Evolutionary conservation across 2,329 filamentous ascomycete species (phyloP).

Genomic region (Fusarium sterilihyphosum): DNA sequence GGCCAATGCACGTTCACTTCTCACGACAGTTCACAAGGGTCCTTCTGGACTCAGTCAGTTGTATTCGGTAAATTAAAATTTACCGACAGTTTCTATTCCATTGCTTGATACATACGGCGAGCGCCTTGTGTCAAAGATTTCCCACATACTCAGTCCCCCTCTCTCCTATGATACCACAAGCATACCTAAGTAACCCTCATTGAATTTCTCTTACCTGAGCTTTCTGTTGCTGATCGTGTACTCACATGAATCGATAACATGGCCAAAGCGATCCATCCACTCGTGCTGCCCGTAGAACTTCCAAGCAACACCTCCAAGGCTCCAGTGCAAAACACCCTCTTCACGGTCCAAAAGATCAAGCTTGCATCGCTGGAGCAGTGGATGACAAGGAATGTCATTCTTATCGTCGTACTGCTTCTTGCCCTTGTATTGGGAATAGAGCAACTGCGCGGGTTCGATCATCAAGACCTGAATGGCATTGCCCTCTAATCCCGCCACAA

Average conservation of each 20-base stretch:
- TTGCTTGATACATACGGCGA: accelerated
- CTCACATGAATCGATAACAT: background rate
- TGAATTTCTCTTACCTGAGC: no score
- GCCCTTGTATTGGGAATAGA: no score
- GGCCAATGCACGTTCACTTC: accelerated
- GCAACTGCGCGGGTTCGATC: background rate
- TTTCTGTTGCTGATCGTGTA: no score
- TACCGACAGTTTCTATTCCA: accelerated
- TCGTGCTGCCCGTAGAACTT: background rate
- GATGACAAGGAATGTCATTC: accelerated
- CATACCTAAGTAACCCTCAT: background rate
- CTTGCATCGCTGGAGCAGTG: background rate
- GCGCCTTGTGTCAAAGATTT: background rate
- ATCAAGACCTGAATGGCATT: background rate
- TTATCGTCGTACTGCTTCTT: background rate
- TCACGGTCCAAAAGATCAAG: background rate
- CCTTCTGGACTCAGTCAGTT: accelerated
- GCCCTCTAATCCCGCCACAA: background rate
- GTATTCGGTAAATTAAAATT: accelerated
- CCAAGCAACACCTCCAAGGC: background rate
- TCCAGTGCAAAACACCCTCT: background rate
- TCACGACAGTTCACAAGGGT: background rate
- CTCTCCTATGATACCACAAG: background rate
- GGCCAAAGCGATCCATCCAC: background rate
- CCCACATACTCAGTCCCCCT: no score